A percentile compares a stretch with the other conserved stretches of the same genome.
phyloP scores from a whole-genome alignment of 2,329 filamentous ascomycete genomes.

The Ascocoryne sarcoides region DNA sequence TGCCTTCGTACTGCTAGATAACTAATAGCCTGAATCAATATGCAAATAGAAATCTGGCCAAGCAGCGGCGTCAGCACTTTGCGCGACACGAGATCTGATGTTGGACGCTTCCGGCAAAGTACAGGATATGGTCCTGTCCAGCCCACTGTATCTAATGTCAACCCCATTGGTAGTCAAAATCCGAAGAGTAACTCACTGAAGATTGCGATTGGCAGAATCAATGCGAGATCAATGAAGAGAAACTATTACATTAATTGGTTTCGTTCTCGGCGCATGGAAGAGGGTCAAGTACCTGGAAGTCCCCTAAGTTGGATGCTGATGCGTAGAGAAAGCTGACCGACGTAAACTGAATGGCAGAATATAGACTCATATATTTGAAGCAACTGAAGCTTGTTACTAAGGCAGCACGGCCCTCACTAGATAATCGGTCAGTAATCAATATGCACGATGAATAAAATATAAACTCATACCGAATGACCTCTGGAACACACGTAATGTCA shows the following conservation, averaged over 20 bases:
- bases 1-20: conserved; percentile 70
- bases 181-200: conserved; percentile 53
- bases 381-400: conserved; percentile 98
- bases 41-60: conserved; percentile 77
- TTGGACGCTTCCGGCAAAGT: conserved; percentile 78
- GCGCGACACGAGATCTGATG: conserved; percentile 80
- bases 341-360: conserved; percentile 98
- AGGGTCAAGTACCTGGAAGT: conserved; percentile 61
- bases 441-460: conserved; percentile 5
- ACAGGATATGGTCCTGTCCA: conserved; percentile 80
- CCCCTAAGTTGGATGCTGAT: conserved; percentile 85
- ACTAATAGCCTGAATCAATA: conserved; percentile 65
- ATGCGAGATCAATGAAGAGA: conserved; percentile 83
- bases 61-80: conserved; percentile 87
- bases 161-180: background rate
- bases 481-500: conserved; percentile 90
- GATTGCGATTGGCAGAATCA: conserved; percentile 92
- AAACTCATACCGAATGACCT: conserved; percentile 65
- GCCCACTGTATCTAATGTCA: conserved; percentile 64
- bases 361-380: conserved; percentile 99
- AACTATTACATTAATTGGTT: conserved; percentile 42
- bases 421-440: conserved; percentile 9
- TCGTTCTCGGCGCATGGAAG: background rate
- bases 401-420: conserved; percentile 78
- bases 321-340: conserved; percentile 95